Base-by-base conservation (phyloP, 768 basidiomycete genomes). In the Roridomyces roridus region DNA sequence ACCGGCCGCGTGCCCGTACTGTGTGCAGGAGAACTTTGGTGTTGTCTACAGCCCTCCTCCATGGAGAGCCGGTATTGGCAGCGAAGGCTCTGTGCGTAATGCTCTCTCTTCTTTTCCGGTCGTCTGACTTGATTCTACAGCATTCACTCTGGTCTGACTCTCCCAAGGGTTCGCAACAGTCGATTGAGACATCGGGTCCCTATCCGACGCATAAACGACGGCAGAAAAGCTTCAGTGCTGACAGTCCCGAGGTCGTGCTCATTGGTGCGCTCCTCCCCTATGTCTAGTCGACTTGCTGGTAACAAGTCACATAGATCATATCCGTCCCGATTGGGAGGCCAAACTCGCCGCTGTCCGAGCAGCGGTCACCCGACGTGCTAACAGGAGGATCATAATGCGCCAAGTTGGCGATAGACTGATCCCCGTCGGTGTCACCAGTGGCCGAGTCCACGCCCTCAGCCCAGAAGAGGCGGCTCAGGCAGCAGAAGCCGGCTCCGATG, bases 351-450 rank as follows among this genome's bases (percentile, higher is more conserved):
- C 94, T 34, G 94, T 98, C 40, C 89, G 92, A 55, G 96, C 97
- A 28, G 89, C 93, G n/a, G 96, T 94, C 31, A 87, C 93, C n/a
- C 85, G 97, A 57, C 88, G 96, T 24, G 97, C 97, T 9, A 96
- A 96, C 69, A 82, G 97, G 67, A 84, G 97, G 41, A 96, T 98
- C 70, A 91, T 99, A 51, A 98, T 99, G 95, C 87, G 97, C 40
- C 94, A 98, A 73, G 94, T 98, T 28, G 97, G 97, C 51, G 97
- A 98, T 73, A 86, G 96, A 29, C 88, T 99, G 50, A 91, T 99
- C 57, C 97, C 97, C 26, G 93, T 99, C 21, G 97, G 97, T 24
- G 92, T 97, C 58, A 96, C 95, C 3, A 95, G 93, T 65, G 94
- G 88, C 55, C 84, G 92, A 21, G 85, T 91, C 49, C 89, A 90